Base-by-base conservation (phyloP, 768 basidiomycete species). In the Termitomyces sp. region DNA sequence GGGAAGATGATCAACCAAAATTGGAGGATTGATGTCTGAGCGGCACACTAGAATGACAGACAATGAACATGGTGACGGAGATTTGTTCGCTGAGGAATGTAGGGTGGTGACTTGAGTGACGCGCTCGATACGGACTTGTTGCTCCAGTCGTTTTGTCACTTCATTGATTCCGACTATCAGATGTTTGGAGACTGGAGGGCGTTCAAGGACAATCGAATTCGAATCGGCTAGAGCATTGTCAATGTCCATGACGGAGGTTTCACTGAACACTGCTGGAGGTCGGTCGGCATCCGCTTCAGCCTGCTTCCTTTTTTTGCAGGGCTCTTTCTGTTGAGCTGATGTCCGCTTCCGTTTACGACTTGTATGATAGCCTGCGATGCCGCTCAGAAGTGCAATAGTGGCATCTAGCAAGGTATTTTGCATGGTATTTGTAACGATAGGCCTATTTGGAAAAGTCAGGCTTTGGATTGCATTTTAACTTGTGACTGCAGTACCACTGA, bases 81-180 rank as follows among this genome's bases (percentile, higher is more conserved):
- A 51, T 27, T 54, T 45, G 32, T 54, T 53, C 29, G 56, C 27
- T 38, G 61, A 50, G 34, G 59, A 56, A 31, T 59, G 50, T 16
- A 60, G 40, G 42, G 64, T 59, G 42, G 64, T 59, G 67, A 70
- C 58, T 32, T 62, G 60, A 51, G 62, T 68, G 54, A 58, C 63
- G 58, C 67, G 74, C 54, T 66, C 63, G 49, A 59, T 57, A 17
- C 68, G 70, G 16, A 82, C 72, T 63, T 89, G 83, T 2, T 47
- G 61, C 69, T 95, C 92, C 12, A 95, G 76, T 29, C 76, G 75
- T 67, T 82, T 86, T 0, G 92, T 92, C 14, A 94, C 88, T 63
- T 83, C 75, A 64, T 94, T 95, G 59, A 94, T 86, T n/a, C 92
- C 92, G 46, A 86, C 65, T 10, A 75, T 68, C 34, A 87, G 57